Evolutionary conservation across 2,329 filamentous ascomycete genomes (phyloP), one percentile per base, ranked within the genome.

Genomic region (Magnaporthiopsis poae): DNA sequence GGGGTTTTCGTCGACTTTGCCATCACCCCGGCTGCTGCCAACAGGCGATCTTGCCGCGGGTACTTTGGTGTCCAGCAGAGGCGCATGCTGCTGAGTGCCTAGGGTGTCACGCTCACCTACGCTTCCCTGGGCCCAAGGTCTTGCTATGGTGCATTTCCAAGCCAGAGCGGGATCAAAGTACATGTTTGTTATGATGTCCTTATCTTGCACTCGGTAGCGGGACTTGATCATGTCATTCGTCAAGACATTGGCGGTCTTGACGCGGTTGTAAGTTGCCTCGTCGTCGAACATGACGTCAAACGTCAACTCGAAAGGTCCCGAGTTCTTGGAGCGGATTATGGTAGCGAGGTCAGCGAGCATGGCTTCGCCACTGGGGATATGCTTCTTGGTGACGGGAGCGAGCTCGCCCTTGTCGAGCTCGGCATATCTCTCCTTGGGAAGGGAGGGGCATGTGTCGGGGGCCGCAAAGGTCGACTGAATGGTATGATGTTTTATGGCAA

Each of bases 281-380:
- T 63, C 61, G 25, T 65, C 63, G 56, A 67, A 67, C 18, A 67
- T 36, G n/a, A 65, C 63, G 60, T 67, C 66, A 12, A 67, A 31
- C 4, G 66, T 67, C 68, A 84, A 75, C 68, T 84, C 81, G 67
- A 77, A 85, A 0, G 82, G 81, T 0, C 82, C 82, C 0, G 81
- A 74, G 61, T 83, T 84, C 70, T 84, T 85, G 18, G 79, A 81
- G 0, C 82, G 77, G 0, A 84, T 69, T 1, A 82, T 74, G 2
- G 73, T 74, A 0, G 80, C 77, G 3, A 82, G 63, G 35, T 56
- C 5, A 9, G 21, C 18, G 7, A 56, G 21, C 2, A 1, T 56
- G 21, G 46, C 46, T 13, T 56, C 46, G 21, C 46, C 21, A 21
- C 5, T n/a, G 21, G 46, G 5, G 13, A 56, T n/a, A 7, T 25